These are phyloP conservation scores for Tremellales sp. DNA, from an alignment of 1,284 basidiomycete species.

Conservation along the genomic window DNA sequence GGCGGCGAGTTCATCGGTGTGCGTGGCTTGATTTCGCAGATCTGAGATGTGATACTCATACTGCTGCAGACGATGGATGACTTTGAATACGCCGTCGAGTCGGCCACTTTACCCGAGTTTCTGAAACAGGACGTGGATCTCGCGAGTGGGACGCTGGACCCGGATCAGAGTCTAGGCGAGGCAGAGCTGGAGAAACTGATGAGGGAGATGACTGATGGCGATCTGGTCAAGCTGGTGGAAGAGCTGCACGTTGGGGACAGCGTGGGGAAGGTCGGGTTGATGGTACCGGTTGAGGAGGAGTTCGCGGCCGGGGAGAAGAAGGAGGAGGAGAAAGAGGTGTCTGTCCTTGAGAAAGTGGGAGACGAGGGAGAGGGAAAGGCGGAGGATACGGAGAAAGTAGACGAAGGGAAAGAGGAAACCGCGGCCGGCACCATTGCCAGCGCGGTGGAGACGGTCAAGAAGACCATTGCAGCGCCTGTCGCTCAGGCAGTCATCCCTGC, in stretches of 20 bases:
- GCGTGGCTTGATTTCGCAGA: slow-evolving; percentile 14
- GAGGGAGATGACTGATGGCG: slow-evolving; percentile 41
- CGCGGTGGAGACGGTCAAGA: neutral
- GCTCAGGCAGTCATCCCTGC: neutral
- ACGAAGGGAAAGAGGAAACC: neutral
- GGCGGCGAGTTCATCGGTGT: slow-evolving; percentile 47
- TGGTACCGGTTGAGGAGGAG: slow-evolving; percentile 1
- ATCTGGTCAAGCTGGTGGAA: slow-evolving; percentile 39
- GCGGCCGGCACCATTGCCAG: neutral
- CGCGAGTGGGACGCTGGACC: slow-evolving; percentile 9
- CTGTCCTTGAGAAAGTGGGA: neutral
- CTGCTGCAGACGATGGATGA: slow-evolving; percentile 43
- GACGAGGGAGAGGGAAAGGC: slow-evolving; percentile 8
- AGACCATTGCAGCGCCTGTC: neutral
- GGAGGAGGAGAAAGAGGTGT: neutral
- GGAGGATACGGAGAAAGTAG: slow-evolving; percentile 17
- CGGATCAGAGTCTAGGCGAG: slow-evolving; percentile 32
- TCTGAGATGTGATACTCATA: neutral
- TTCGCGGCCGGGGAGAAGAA: neutral
- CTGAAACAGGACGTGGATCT: slow-evolving; percentile 41
- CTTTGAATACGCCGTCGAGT: slow-evolving; percentile 46
- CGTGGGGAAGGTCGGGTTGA: slow-evolving; percentile 10
- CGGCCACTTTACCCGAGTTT: slow-evolving; percentile 32
- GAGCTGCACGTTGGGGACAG: slow-evolving; percentile 28
- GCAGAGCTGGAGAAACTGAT: slow-evolving; percentile 44